phyloP scores from a whole-genome alignment of 1,284 basidiomycete genomes.

The Ganoderma meredithae region DNA sequence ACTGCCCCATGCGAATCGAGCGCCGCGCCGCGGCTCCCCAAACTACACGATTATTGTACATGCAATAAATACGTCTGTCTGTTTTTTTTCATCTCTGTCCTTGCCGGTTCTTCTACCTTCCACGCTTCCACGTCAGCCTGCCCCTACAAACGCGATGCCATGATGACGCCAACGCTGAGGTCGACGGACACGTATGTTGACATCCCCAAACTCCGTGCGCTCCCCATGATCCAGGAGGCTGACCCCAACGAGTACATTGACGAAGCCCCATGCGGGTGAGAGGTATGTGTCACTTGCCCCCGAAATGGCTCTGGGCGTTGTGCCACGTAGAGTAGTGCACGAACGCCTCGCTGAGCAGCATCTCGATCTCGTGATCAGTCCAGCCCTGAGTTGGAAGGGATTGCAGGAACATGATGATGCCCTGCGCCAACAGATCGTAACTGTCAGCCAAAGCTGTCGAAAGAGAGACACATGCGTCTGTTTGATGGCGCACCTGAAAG shows the following conservation, averaged over 20 bases:
- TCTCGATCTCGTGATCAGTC: conserved; percentile 95
- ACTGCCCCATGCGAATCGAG: not conserved
- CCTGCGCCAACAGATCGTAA: conserved; percentile 53
- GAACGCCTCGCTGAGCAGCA: conserved; percentile 95
- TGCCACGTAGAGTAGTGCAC: conserved; percentile 95
- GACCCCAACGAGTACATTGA: not conserved
- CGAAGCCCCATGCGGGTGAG: not conserved
- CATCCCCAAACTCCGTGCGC: not conserved
- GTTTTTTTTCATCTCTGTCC: not conserved
- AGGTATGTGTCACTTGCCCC: conserved; percentile 36
- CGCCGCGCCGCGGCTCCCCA: not conserved
- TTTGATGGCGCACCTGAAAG: conserved; percentile 76
- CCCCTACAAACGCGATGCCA: not conserved
- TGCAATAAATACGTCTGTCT: conserved; percentile 29
- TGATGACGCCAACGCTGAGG: not conserved
- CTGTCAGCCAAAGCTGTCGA: not conserved
- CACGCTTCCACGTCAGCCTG: not conserved
- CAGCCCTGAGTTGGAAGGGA: conserved; percentile 94
- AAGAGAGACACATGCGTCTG: too few species aligned
- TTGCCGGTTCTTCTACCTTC: not conserved
- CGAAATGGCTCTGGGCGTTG: conserved; percentile 92
- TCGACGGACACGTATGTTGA: not conserved
- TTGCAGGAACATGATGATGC: conserved; percentile 99
- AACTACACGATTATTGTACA: conserved; percentile 15
- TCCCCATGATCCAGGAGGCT: too few species aligned